phyloP scores from a whole-genome alignment of 2,329 filamentous ascomycete genomes.

The Colletotrichum australisinense region DNA sequence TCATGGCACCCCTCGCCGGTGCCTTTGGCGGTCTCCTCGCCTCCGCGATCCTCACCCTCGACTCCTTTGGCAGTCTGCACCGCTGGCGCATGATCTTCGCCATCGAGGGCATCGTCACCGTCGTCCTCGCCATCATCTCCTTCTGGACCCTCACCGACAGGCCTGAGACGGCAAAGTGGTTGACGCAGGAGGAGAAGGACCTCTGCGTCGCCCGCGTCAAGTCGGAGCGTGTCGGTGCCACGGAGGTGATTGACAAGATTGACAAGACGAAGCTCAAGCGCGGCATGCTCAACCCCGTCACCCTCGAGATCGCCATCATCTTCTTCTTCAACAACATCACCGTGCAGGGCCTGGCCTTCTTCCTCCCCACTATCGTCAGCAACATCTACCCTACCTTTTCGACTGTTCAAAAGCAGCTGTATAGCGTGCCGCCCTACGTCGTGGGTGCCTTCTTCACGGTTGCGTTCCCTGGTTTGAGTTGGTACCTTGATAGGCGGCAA shows the following conservation, averaged over 20 bases:
- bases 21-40: constrained; percentile 78
- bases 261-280: constrained; percentile 68
- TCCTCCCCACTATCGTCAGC: constrained; percentile 74
- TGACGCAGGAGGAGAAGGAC: constrained; percentile 73
- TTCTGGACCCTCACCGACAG: constrained; percentile 76
- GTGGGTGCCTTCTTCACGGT: constrained; percentile 76
- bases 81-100: constrained; percentile 78
- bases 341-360: constrained; percentile 77
- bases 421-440: constrained; percentile 77
- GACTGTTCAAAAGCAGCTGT: constrained; percentile 74
- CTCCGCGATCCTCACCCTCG: constrained; percentile 71
- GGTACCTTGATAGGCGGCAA: constrained; percentile 68
- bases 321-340: constrained; percentile 77
- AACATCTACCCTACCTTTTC: constrained; percentile 72
- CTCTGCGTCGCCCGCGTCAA: constrained; percentile 75
- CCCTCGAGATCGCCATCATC: constrained; percentile 65
- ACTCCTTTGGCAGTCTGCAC: constrained; percentile 65
- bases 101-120: constrained; percentile 73
- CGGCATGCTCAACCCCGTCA: constrained; percentile 74
- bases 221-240: constrained; percentile 72
- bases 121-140: constrained; percentile 59
- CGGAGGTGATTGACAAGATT: constrained; percentile 71
- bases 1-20: constrained; percentile 77
- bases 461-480: constrained; percentile 70
- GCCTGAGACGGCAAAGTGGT: constrained; percentile 75